These are phyloP conservation scores for Solanum tarijense DNA, from an alignment of 257 asterid genomes.

Conservation along the genomic window DNA sequence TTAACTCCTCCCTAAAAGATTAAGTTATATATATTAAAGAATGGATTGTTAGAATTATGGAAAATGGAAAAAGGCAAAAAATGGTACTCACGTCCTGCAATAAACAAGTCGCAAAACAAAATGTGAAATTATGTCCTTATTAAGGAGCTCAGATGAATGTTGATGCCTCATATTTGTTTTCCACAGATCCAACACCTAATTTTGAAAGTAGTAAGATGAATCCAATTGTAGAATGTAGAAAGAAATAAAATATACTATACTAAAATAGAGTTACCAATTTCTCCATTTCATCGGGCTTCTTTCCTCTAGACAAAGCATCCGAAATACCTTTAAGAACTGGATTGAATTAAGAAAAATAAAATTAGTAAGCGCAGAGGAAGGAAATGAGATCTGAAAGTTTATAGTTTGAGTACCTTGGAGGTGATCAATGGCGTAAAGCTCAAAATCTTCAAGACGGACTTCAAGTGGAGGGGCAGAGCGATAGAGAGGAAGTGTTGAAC, in stretches of 20 bases:
- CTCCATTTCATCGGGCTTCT: constrained; percentile 71
- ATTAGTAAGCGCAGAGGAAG: not conserved
- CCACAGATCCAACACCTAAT: constrained; percentile 51
- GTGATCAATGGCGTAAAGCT: constrained; percentile 76
- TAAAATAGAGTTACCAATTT: constrained; percentile 23
- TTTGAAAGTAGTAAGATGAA: not conserved
- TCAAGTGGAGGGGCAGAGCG: constrained; percentile 82
- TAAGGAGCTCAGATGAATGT: constrained; percentile 42
- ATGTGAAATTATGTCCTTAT: constrained; percentile 87
- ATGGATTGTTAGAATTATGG: not conserved
- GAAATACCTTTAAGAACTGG: constrained; percentile 86
- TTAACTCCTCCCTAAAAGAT: constrained; percentile 58
- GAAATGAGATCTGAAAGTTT: not conserved
- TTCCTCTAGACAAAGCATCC: constrained; percentile 81
- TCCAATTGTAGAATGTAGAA: not conserved
- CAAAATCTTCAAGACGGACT: constrained; percentile 88
- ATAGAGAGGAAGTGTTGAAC: constrained; percentile 52
- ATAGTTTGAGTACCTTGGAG: constrained; percentile 51
- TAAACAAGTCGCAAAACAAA: constrained; percentile 89
- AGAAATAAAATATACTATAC: not conserved
- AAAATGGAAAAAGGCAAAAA: not conserved
- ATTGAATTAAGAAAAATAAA: not conserved
- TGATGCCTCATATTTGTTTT: constrained; percentile 58
- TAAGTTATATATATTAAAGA: not conserved
- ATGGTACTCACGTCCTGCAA: constrained; percentile 70